Conservation (phyloP, 140 eudicot genomes). For the Anethum foeniculum region DNA sequence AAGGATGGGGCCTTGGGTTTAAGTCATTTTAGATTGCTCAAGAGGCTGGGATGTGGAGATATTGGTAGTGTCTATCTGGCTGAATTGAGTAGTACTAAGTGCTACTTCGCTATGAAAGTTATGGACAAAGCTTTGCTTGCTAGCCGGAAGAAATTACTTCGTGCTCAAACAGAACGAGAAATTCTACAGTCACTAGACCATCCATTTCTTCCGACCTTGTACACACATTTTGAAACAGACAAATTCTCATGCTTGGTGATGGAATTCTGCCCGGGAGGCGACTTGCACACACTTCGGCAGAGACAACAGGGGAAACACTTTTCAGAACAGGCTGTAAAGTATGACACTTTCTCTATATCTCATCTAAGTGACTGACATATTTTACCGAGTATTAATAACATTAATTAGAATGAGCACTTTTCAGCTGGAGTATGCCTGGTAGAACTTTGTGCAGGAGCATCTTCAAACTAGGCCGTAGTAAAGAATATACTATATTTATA, state of each 20-base stretch:
- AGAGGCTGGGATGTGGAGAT: conserved; percentile 80
- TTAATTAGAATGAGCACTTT: not conserved
- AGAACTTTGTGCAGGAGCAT: not conserved
- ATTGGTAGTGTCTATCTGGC: conserved; percentile 76
- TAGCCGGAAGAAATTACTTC: conserved; percentile 60
- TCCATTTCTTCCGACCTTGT: conserved; percentile 64
- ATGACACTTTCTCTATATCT: conserved; percentile 14
- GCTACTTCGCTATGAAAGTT: conserved; percentile 69
- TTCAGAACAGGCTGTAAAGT: conserved; percentile 71
- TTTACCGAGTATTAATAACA: not conserved
- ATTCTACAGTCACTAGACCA: conserved; percentile 62
- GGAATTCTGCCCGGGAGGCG: conserved; percentile 82
- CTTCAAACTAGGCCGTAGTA: not conserved
- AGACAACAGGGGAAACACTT: conserved; percentile 70
- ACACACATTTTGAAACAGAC: conserved; percentile 62
- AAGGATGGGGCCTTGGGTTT: conserved; percentile 62
- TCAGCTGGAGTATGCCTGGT: not conserved
- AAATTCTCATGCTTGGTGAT: conserved; percentile 72
- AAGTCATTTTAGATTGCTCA: conserved; percentile 64
- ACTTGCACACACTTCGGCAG: conserved; percentile 65
- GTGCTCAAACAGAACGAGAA: conserved; percentile 77
- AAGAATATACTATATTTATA: not conserved
- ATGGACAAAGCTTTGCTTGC: conserved; percentile 68
- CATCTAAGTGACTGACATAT: not conserved
- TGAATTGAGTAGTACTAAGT: conserved; percentile 53